Conservation (phyloP, 140 eudicot species). For the Anethum foeniculum region DNA sequence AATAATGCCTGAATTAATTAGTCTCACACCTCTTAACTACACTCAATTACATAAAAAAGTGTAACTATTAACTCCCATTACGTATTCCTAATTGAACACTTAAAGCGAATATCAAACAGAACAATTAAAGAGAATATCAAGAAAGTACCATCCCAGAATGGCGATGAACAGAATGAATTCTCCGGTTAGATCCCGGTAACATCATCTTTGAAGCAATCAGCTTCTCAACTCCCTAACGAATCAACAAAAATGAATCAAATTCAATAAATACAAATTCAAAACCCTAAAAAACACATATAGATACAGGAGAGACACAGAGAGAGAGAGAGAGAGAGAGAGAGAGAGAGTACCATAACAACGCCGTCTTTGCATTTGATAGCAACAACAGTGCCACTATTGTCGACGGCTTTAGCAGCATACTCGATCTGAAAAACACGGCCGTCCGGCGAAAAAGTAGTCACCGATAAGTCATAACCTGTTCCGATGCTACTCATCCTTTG, state of each 20-base stretch:
- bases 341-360: slow-evolving; percentile 54
- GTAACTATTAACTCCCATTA: not conserved
- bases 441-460: slow-evolving; percentile 95
- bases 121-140: not conserved
- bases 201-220: slow-evolving; percentile 94
- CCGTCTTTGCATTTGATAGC: slow-evolving; percentile 97
- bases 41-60: not conserved
- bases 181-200: slow-evolving; percentile 89
- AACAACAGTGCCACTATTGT: slow-evolving; percentile 92
- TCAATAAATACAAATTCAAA: slow-evolving; percentile 14
- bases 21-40: not conserved
- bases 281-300: slow-evolving; percentile 7
- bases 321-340: not conserved
- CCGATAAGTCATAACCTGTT: slow-evolving; percentile 93
- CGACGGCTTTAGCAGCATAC: slow-evolving; percentile 95
- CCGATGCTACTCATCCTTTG: slow-evolving; percentile 85
- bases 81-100: not conserved
- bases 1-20: not conserved
- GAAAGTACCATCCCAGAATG: slow-evolving; percentile 86
- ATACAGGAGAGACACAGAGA: not conserved
- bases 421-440: slow-evolving; percentile 99
- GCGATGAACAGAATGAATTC: slow-evolving; percentile 93
- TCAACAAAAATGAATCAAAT: not conserved
- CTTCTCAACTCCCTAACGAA: slow-evolving; percentile 86
- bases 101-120: not conserved